Evolutionary conservation across 2,329 filamentous ascomycete genomes (phyloP), one percentile per base, ranked within the genome.

Genomic region (Zymoseptoria crescenta): DNA sequence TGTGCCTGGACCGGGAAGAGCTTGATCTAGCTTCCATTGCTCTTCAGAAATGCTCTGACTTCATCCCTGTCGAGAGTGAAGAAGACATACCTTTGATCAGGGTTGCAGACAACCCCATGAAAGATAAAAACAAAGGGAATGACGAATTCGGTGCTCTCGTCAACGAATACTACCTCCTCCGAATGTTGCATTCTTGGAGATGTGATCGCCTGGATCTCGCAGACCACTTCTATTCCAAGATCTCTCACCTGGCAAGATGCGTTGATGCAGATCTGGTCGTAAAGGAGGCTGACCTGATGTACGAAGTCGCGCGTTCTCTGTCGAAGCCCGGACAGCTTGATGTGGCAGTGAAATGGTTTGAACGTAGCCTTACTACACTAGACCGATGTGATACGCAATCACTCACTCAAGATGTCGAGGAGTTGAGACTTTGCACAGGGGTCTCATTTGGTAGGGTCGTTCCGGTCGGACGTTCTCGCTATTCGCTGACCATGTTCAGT

Each of bases 171-270:
- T 80, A 85, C 49, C 80, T 85, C 4, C 72, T 91, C 60, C 81
- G 88, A 30, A 84, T 84, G 45, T 79, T 81, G 30, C 72, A 94
- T 73, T 90, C 91, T 74, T 96, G 87, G 85, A 84, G 85, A 66
- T 86, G 91, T 68, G 79, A 83, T 49, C 83, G 87, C 49, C 77
- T 88, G 13, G 88, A 93, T 59, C 81, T 91, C 53, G 89, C 89
- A 28, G 89, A 96, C 57, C 84, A 90, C 71, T 84, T 94, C 79
- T 92, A 87, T 72, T 74, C 73, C 41, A 88, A 88, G 66, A 74
- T 83, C 52, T 45, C 35, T 16, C 35, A 45, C 13, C 35, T 13
- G n/a, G 35, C 35, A 45, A 16, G n/a, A 5, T 45, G 35, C 13
- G 35, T 13, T 13, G 66, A 74, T 61, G n/a, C 72, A 66, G 79